These are phyloP conservation scores for Mucor plumbeus DNA, from an alignment of 371 early-diverging fungal species.

Conservation along the genomic window DNA sequence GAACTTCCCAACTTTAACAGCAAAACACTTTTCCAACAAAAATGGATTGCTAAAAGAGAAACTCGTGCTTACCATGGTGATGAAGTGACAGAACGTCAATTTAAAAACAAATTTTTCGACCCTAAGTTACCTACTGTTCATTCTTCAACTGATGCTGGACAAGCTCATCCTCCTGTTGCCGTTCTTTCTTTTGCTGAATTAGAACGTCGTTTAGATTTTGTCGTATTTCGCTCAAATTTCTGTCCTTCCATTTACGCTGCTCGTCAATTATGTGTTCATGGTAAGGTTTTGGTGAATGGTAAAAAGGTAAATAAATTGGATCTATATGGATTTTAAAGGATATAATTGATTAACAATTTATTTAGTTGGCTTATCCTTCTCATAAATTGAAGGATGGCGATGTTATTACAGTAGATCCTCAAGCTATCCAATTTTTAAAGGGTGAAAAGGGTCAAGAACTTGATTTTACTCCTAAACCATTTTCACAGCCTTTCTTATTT, in stretches of 20 bases:
- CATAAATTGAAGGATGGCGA: slow-evolving; percentile 89
- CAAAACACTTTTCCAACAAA: slow-evolving; percentile 90
- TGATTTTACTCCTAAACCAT: slow-evolving; percentile 77
- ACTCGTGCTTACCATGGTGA: slow-evolving; percentile 94
- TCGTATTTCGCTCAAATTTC: slow-evolving; percentile 91
- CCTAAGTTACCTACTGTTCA: slow-evolving; percentile 76
- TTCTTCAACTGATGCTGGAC: slow-evolving; percentile 40
- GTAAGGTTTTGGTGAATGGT: slow-evolving; percentile 92
- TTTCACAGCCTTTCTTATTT: slow-evolving; percentile 95
- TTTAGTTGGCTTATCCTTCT: slow-evolving; percentile 73
- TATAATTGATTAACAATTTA: background rate
- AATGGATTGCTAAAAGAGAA: slow-evolving; percentile 93
- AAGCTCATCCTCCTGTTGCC: slow-evolving; percentile 78
- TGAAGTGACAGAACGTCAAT: slow-evolving; percentile 85
- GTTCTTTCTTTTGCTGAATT: slow-evolving; percentile 86
- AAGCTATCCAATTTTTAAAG: slow-evolving; percentile 75
- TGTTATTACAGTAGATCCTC: slow-evolving; percentile 84
- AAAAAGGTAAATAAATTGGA: slow-evolving; percentile 62
- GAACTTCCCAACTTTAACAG: slow-evolving; percentile 64
- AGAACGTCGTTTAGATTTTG: slow-evolving; percentile 92
- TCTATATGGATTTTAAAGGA: background rate
- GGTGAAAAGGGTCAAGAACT: slow-evolving; percentile 60
- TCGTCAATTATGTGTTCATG: slow-evolving; percentile 80
- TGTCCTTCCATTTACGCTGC: slow-evolving; percentile 86
- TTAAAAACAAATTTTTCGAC: slow-evolving; percentile 71